Percentiles rank a stretch among this genome's conserved stretches.
These are phyloP conservation scores for Botrytis hyacinthi DNA, from an alignment of 2,329 filamentous ascomycete genomes.

Conservation along the genomic window DNA sequence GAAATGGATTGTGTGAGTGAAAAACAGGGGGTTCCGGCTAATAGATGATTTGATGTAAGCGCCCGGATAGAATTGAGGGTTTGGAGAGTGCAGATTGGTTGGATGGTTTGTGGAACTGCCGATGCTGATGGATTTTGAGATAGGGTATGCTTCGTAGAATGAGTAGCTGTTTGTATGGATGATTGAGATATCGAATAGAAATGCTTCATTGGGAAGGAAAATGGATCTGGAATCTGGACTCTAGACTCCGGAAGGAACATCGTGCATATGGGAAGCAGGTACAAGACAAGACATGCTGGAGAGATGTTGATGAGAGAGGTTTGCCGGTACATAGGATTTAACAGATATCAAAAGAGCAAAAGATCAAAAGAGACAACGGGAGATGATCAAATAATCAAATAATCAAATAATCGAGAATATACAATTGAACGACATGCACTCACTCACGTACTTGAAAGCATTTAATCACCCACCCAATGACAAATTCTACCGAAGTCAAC, in stretches of 20 bases:
- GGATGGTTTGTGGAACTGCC: neutral
- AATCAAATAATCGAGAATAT: neutral
- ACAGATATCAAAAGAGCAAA: neutral
- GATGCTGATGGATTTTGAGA: neutral
- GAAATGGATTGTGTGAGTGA: neutral
- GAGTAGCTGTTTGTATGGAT: neutral
- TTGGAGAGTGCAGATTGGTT: neutral
- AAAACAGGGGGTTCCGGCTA: constrained; percentile 11
- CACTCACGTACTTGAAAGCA: neutral
- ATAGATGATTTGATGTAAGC: constrained; percentile 8
- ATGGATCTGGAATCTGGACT: neutral
- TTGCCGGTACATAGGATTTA: neutral
- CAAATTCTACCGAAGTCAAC: neutral
- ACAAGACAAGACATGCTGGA: neutral
- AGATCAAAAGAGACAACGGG: neutral
- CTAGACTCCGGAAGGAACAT: neutral
- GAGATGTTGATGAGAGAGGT: neutral
- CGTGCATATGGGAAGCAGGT: constrained; percentile 2
- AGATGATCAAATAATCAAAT: neutral
- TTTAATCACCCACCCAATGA: neutral
- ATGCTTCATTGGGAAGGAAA: neutral
- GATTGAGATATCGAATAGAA: neutral
- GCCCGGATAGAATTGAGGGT: neutral
- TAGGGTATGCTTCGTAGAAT: too few species aligned
- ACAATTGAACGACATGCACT: too few species aligned